phyloP scores from a whole-genome alignment of 2,329 filamentous ascomycete species.

The Ceratocystis cacaofunesta region DNA sequence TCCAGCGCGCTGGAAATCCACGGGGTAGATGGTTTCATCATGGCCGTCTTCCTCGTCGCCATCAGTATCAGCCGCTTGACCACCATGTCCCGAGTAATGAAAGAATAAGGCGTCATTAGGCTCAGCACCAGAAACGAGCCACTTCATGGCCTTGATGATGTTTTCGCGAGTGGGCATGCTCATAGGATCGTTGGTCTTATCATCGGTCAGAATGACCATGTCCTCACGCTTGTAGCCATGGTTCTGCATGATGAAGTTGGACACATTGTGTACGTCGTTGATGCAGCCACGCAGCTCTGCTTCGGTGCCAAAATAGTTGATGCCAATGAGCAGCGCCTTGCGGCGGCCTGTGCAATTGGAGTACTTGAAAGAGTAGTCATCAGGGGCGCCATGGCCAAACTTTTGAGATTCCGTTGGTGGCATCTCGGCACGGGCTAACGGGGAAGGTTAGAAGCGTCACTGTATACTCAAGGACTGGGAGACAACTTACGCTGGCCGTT shows the following conservation, averaged over 20 bases:
- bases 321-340: slow-evolving; percentile 62
- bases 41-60: slow-evolving; percentile 66
- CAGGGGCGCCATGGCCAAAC: slow-evolving; percentile 54
- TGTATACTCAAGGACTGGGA: no score
- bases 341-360: slow-evolving; percentile 57
- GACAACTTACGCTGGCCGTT: slow-evolving; percentile 1
- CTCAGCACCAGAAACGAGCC: slow-evolving; percentile 55
- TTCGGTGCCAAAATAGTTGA: slow-evolving; percentile 64
- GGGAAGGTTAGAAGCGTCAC: background rate
- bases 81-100: slow-evolving; percentile 64
- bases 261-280: slow-evolving; percentile 69
- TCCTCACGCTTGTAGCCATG: slow-evolving; percentile 63
- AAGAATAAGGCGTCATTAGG: slow-evolving; percentile 67
- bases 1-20: slow-evolving; percentile 54
- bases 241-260: slow-evolving; percentile 49
- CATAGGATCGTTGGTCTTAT: slow-evolving; percentile 53
- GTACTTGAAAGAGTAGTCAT: slow-evolving; percentile 59
- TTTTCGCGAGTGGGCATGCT: slow-evolving; percentile 62
- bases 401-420: slow-evolving; percentile 38
- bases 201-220: slow-evolving; percentile 66
- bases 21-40: slow-evolving; percentile 66
- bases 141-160: slow-evolving; percentile 59
- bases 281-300: slow-evolving; percentile 63
- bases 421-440: slow-evolving; percentile 19
- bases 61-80: slow-evolving; percentile 57